phyloP scores from a whole-genome alignment of 345 rosid species.

The Salix koriyanagi region DNA sequence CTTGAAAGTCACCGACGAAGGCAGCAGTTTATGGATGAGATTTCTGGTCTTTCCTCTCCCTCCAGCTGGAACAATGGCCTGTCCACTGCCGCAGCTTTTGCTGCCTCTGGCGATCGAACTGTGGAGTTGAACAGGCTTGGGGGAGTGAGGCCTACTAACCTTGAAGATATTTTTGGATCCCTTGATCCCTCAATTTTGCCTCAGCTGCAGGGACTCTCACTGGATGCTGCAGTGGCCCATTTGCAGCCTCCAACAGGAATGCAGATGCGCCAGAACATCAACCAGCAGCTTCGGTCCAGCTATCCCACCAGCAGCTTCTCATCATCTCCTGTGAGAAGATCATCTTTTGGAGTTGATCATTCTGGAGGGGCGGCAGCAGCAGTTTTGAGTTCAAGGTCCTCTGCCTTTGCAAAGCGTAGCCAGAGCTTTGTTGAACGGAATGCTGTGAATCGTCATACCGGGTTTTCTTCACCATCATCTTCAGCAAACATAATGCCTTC shows the following conservation, averaged over 20 bases:
- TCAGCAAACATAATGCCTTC: conserved; percentile 29
- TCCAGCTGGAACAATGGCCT: conserved; percentile 54
- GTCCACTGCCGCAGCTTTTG: conserved; percentile 39
- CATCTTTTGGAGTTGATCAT: conserved; percentile 41
- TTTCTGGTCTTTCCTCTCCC: conserved; percentile 53
- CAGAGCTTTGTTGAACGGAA: conserved; percentile 67
- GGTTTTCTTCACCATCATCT: conserved; percentile 36
- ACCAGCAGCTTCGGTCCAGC: conserved; percentile 47
- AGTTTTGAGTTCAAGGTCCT: conserved; percentile 49
- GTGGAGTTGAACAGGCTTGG: conserved; percentile 55
- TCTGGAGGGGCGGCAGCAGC: conserved; percentile 41
- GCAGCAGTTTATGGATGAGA: conserved; percentile 51
- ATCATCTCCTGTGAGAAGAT: conserved; percentile 46
- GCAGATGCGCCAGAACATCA: conserved; percentile 47
- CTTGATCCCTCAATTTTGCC: conserved; percentile 35
- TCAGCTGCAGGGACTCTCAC: conserved; percentile 42
- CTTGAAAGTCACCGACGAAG: conserved; percentile 31
- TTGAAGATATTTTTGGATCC: conserved; percentile 60
- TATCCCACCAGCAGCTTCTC: conserved; percentile 42
- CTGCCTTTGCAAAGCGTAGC: conserved; percentile 64
- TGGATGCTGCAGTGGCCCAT: conserved; percentile 30
- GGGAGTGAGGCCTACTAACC: conserved; percentile 58
- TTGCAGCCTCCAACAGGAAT: conserved; percentile 40
- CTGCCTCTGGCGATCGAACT: conserved; percentile 32
- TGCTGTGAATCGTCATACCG: conserved; percentile 34